Evolutionary conservation across 2,329 filamentous ascomycete species (phyloP), one percentile per base, ranked within the genome.

Genomic region (Westerdykella sp.): DNA sequence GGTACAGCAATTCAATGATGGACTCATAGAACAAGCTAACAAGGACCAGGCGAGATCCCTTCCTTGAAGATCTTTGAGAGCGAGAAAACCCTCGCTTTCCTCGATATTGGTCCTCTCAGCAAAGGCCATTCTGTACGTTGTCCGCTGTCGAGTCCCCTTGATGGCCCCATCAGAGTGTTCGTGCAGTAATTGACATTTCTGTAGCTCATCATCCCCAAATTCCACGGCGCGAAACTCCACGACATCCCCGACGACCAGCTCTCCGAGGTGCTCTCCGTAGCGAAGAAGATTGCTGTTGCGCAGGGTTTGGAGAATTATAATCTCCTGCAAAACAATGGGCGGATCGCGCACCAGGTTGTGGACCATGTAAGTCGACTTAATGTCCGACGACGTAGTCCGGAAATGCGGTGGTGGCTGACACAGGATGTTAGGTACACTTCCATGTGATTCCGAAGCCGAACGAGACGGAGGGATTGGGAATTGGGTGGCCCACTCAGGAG

Each of bases 391-490:
- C 13, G 11, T 44, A 25, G 31, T 16, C 30, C 15, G 13, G 37
- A 10, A 21, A 21, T 10, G 22, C 5, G 9, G 23, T 13, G 16
- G 13, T 21, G 10, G 28, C 18, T 41, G 22, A 32, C 32, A 31
- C 4, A 15, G 30, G 12, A 34, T 21, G 18, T 41, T 39, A 88
- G 84, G 85, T 94, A 54, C 90, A 96, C 67, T 91, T 98, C 69
- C 93, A 98, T 64, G 84, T 97, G 81, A 98, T 98, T 50, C 93
- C 93, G 30, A 98, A 98, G 76, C 91, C 93, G 40, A 94, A 87
- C 60, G 73, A 83, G 57, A 62, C 74, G 30, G 86, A 97, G 66
- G 93, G 93, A 6, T 73, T 98, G 40, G 81, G 78, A 4, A 76
- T 97, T 54, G 67, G 71, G 28, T 98, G 93, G 93, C 88, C 90